Evolutionary conservation across 352 stramenopile species (phyloP), one percentile per base, ranked within the genome.

Genomic region (Lagenidium sp.): DNA sequence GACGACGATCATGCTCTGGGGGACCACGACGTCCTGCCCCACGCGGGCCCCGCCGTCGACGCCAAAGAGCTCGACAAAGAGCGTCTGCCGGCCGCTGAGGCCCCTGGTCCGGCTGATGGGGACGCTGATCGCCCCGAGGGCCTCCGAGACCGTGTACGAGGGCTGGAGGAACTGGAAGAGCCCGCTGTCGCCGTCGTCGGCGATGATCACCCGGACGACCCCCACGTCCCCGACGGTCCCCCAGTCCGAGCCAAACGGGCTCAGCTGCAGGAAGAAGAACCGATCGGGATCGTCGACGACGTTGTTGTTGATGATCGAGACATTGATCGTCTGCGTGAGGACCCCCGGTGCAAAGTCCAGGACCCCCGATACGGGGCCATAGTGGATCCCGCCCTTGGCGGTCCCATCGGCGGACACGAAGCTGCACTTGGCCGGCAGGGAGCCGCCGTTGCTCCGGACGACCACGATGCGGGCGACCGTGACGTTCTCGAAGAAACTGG

Each of bases 271-370:
- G 18, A 40, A 74, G 29, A 84, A 84, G 21, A 53, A 74, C 6
- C 41, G 59, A 34, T 80, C 65, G 7, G 56, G 49, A 11, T 84
- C 65, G 7, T 80, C 68, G 0, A 53, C 47, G 7, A 82, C 42
- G 8, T 53, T 35, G 36, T 84, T 80, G 50, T 82, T 76, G 26
- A 74, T 63, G 22, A 84, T 73, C 0, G 21, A 5, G 13, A 84
- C 25, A 0, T n/a, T 36, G 10, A 84, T 47, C 4, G 41, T 42
- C 11, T 57, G 35, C 13, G 31, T 55, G 11, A 41, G 52, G 0
- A 52, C 23, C n/a, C 52, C 63, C 7, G 39, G 46, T 12, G 41
- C 28, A 42, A 84, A 80, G 0, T 41, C 13, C 0, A 84, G 39
- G 13, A 38, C 22, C 2, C 68, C 68, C 5, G 8, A 41, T 3